phyloP scores from a whole-genome alignment of 805 yeast species.

The Candida arabinofermentans region DNA sequence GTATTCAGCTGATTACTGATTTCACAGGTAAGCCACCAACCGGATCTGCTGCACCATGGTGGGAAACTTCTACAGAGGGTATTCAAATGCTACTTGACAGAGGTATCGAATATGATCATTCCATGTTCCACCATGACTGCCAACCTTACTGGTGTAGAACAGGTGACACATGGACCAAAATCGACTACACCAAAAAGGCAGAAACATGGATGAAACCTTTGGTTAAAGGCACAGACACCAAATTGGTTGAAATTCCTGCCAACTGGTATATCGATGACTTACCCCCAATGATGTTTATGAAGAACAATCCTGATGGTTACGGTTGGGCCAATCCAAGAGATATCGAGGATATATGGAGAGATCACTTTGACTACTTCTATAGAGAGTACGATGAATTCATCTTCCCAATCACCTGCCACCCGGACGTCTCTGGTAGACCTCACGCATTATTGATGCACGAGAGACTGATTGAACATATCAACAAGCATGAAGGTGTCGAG shows the following conservation, averaged over 20 bases:
- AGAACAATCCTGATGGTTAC: conserved; percentile 28
- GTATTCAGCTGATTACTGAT: conserved; percentile 30
- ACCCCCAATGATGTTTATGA: conserved; percentile 38
- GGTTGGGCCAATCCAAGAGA: conserved; percentile 36
- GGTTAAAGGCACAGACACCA: conserved; percentile 30
- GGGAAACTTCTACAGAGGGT: conserved; percentile 34
- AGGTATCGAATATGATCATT: conserved; percentile 36
- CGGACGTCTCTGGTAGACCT: conserved; percentile 36
- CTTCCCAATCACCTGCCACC: conserved; percentile 36
- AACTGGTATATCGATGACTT: conserved; percentile 36
- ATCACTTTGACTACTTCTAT: conserved; percentile 36
- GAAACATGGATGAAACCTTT: conserved; percentile 36
- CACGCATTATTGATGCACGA: conserved; percentile 35
- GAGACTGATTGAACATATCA: conserved; percentile 32
- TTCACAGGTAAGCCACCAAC: conserved; percentile 34
- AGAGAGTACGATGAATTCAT: conserved; percentile 35
- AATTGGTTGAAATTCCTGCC: conserved; percentile 35
- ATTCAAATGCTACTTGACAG: conserved; percentile 31
- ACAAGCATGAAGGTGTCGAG: conserved; percentile 35
- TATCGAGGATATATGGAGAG: conserved; percentile 36
- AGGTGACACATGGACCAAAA: conserved; percentile 36
- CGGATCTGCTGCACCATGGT: conserved; percentile 37
- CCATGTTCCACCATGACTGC: conserved; percentile 35
- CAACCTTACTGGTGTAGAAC: conserved; percentile 35
- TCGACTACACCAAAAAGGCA: conserved; percentile 33